These are phyloP conservation scores for Thermomucor indicae-seudaticae DNA, from an alignment of 371 early-diverging fungal species.

Conservation along the genomic window DNA sequence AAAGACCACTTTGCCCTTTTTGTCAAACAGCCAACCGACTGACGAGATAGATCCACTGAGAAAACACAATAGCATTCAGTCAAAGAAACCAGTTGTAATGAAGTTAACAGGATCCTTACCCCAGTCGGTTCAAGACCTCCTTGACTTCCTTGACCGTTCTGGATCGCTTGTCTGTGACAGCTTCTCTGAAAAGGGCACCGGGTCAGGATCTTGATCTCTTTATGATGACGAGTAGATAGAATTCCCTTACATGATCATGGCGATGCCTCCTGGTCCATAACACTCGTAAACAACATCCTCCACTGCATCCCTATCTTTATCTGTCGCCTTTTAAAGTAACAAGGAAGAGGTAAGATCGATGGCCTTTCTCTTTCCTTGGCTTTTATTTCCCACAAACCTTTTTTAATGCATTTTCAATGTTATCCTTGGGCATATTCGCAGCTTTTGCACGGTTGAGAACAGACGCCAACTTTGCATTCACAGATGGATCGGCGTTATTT, in stretches of 20 bases:
- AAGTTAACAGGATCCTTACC: constrained; percentile 21
- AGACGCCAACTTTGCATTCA: constrained; percentile 51
- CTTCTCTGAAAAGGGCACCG: constrained; percentile 31
- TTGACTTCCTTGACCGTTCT: constrained; percentile 68
- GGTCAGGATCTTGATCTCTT: background rate
- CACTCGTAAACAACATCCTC: constrained; percentile 65
- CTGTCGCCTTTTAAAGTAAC: constrained; percentile 8
- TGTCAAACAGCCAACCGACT: constrained; percentile 60
- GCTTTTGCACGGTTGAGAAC: constrained; percentile 59
- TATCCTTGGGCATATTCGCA: constrained; percentile 69
- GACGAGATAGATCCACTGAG: constrained; percentile 53
- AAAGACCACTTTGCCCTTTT: constrained; percentile 50
- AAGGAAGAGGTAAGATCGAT: background rate
- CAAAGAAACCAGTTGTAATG: background rate
- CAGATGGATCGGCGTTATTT: constrained; percentile 45
- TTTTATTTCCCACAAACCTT: too few species aligned
- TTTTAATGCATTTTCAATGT: constrained; percentile 66
- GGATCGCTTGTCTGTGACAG: constrained; percentile 60
- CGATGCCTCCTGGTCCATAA: constrained; percentile 58
- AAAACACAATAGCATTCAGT: background rate
- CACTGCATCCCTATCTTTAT: constrained; percentile 34
- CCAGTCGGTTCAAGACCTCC: constrained; percentile 49
- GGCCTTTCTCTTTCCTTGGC: too few species aligned
- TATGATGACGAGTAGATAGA: background rate
- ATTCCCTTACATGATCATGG: constrained; percentile 55